These are phyloP conservation scores for Vinca major DNA, from an alignment of 305 asterid species.

Conservation along the genomic window DNA sequence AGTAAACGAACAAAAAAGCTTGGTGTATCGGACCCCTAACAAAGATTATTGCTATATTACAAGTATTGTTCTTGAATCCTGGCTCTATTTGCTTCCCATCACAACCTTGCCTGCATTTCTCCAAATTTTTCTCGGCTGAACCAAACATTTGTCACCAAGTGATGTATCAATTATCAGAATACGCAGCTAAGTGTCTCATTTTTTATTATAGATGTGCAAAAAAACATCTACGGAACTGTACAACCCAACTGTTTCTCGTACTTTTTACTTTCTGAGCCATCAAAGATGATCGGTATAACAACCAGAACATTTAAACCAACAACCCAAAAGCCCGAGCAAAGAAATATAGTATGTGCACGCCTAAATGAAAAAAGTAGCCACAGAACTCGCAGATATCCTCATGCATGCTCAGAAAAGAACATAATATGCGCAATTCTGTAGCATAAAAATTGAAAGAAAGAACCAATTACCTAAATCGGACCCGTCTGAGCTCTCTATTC, in stretches of 20 bases:
- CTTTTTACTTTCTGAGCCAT: no score
- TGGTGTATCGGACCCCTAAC: not conserved
- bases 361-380: no score
- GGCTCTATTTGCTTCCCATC: conserved; percentile 88
- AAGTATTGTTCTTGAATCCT: conserved; percentile 85
- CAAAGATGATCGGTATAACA: no score
- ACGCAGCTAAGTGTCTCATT: not conserved
- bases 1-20: not conserved
- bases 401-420: not conserved
- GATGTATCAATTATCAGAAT: conserved; percentile 7
- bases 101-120: conserved; percentile 75
- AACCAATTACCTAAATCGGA: conserved; percentile 67
- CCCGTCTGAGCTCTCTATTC: conserved; percentile 75
- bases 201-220: not conserved
- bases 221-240: not conserved
- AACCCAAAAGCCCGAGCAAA: no score
- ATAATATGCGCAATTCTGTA: not conserved
- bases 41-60: conserved; percentile 8
- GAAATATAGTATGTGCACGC: no score
- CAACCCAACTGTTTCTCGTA: not conserved
- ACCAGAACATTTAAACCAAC: no score
- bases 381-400: not conserved
- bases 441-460: conserved; percentile 11
- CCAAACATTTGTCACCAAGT: conserved; percentile 17
- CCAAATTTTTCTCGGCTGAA: conserved; percentile 88